Evolutionary conservation across 208 protist species (phyloP), one percentile per base, ranked within the genome.

Genomic region (Wallacemonas sp.): DNA sequence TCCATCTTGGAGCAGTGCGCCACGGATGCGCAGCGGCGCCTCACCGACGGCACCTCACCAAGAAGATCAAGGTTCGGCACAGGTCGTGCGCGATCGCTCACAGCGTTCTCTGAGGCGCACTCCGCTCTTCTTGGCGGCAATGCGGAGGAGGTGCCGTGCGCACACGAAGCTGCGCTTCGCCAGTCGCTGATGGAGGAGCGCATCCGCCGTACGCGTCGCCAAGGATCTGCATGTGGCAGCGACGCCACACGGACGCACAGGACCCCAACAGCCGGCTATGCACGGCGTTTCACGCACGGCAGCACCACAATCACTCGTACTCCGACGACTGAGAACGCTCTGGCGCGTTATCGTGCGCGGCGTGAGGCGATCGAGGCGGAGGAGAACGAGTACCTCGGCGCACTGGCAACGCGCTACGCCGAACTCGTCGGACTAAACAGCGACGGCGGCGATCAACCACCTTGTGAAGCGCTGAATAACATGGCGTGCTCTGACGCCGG

Each of bases 161-260:
- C 26, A 6, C n/a, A 55, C 47, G 47, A 55, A 17, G 26, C 4
- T 17, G 11, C 47, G 24, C 8, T 29, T 11, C 52, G 52, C 11
- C 52, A 58, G 32, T 9, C 29, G 17, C 27, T 58, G 52, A 58
- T 58, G 52, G 52, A 58, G 30, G 52, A 56, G 19, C 48, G 48
- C 6, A 56, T 56, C 6, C 48, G 48, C 8, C 48, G 48, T 19
- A 56, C 48, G 5, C 48, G 44, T 49, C 24, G 26, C 8, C 0
- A 32, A 8, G 47, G 14, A 6, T 41, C 36, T 17, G 9, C 36
- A 41, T 41, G 36, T 6, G 9, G 36, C 14, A 6, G 36, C n/a
- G n/a, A n/a, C n/a, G n/a, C n/a, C n/a, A n/a, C n/a, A n/a, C n/a
- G n/a, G n/a, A n/a, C n/a, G n/a, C n/a, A n/a, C n/a, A n/a, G n/a